phyloP scores from a whole-genome alignment of 73 alveolate species.

The Effrenium voratum region DNA sequence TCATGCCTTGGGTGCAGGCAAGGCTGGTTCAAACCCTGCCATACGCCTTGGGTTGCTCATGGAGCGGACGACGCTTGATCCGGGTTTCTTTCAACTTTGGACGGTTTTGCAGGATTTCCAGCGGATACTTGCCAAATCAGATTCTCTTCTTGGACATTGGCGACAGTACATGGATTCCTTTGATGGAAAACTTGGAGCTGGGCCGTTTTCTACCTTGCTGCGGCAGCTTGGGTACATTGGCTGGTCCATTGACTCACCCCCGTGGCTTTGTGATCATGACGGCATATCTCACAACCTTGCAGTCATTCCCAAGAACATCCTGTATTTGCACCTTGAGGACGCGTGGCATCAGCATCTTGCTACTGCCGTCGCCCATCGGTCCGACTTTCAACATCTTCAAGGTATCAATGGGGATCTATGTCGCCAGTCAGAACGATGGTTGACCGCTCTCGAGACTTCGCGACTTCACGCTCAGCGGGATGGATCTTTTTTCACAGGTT shows the following conservation, averaged over 20 bases:
- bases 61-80: not conserved
- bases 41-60: not conserved
- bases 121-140: not conserved
- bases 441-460: not conserved
- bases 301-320: not conserved
- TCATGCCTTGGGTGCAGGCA: not conserved
- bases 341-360: not conserved
- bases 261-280: not conserved
- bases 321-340: not conserved
- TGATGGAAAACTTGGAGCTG: not conserved
- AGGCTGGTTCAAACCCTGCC: not conserved
- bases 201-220: not conserved
- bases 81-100: not conserved
- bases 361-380: not conserved
- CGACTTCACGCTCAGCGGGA: not conserved
- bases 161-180: not conserved
- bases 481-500: not conserved
- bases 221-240: not conserved
- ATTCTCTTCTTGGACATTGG: not conserved
- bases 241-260: not conserved
- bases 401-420: not conserved
- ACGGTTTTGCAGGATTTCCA: not conserved
- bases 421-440: not conserved
- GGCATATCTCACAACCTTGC: not conserved
- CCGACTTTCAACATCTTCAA: not conserved